Base-by-base conservation (phyloP, 2,329 filamentous ascomycete genomes). In the Camptophora hylomeconis region DNA sequence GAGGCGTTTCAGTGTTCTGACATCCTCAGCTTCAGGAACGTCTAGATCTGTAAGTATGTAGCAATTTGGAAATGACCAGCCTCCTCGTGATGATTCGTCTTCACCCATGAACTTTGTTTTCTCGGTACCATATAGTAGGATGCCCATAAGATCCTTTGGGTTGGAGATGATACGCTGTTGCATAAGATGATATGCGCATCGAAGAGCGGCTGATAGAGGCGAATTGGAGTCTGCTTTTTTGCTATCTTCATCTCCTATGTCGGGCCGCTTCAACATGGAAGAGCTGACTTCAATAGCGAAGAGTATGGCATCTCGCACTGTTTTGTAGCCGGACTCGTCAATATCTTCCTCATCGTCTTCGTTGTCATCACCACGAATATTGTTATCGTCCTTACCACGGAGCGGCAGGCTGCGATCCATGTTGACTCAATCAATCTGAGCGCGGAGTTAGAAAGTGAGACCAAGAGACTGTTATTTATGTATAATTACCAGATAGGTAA, bases 91-190 rank as follows among this genome's bases (percentile, higher is more conserved):
- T 25, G 61, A 62, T 33, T 67, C 71, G 33, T 72, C 67, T 24
- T 76, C 74, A 10, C 75, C 72, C 24, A 77, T 72, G 39, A 84
- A 86, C 44, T 77, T 84, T 20, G 83, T 81, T 54, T 81, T 71
- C 47, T 92, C 66, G 0, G 89, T 98, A 6, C 86, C 86, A 50
- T 92, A 98, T 1, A 98, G 64, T 20, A 98, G 54, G 15, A 98
- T 79, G 2, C 87, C 86, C 70, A 98, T 94, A 81, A 94, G 92
- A 38, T 98, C 89, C 48, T 78, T 86, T 2, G 89, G 89, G 37
- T 86, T 87, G 3, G 87, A 87, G 45, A 98, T 95, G 54, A 98
- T 95, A 45, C 89, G 82, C 58, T 95, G 87, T 57, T 95, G 83
- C 82, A 98, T 94, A 30, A 98, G 65, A 48, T 83, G 74, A 48